These are phyloP conservation scores for Botrytis hyacinthi DNA, from an alignment of 2,329 filamentous ascomycete genomes.

Conservation along the genomic window DNA sequence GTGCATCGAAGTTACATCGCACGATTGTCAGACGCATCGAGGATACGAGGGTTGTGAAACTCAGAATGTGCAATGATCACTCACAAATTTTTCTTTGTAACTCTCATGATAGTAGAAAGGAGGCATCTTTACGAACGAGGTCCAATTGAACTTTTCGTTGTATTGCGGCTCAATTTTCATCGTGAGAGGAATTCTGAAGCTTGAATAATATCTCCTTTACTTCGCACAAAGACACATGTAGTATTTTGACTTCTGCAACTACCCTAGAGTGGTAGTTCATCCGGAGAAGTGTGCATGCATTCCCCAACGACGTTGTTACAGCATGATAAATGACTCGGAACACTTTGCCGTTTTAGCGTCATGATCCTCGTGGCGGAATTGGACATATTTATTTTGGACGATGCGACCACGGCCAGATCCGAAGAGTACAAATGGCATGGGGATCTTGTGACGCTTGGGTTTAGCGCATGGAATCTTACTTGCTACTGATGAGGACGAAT, in stretches of 20 bases:
- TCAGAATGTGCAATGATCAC: background rate
- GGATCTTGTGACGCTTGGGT: background rate
- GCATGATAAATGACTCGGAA: background rate
- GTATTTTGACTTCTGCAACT: background rate
- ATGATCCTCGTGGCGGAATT: background rate
- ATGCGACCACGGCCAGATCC: background rate
- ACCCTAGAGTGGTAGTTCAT: background rate
- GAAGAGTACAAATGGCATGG: background rate
- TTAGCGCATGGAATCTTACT: too few species aligned
- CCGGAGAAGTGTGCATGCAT: background rate
- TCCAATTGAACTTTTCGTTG: background rate
- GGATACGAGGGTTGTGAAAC: background rate
- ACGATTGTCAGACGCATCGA: background rate
- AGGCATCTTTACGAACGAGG: fast-evolving
- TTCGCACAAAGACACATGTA: fast-evolving
- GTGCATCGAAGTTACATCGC: background rate
- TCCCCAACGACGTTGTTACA: background rate
- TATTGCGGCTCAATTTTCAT: background rate
- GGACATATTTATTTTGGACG: fast-evolving
- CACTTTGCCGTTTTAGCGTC: background rate
- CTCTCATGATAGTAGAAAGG: background rate
- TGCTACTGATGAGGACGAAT: fast-evolving
- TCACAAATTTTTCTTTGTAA: background rate
- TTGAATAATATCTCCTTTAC: too few species aligned
- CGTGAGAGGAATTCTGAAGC: background rate